Base-by-base conservation (phyloP, 2,329 filamentous ascomycete genomes). In the Trichoderma harzianum region DNA sequence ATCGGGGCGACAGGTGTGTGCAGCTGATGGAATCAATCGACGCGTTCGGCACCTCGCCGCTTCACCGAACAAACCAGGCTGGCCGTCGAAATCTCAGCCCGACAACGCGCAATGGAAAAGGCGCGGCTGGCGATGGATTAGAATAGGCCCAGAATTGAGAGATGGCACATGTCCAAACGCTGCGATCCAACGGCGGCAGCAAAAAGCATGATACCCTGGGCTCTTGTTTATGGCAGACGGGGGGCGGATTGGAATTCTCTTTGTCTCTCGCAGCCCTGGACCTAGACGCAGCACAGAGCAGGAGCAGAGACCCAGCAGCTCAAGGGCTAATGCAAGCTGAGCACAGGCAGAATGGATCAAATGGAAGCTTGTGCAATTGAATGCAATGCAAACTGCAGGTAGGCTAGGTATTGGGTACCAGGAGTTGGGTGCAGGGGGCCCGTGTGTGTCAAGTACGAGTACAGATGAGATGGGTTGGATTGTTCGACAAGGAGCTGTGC, bases 121-220 rank as follows among this genome's bases (percentile, higher is more conserved):
- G 66, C 14, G 36, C 34, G 16, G 51, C 18, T 51, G 57, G 39
- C 61, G 24, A 21, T 53, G 24, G 55, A 43, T 63, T 21, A 24
- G 51, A 39, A 43, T 21, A 58, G 18, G 55, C 14, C 36, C 39
- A n/a, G 63, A 57, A 26, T 47, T 69, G 61, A 65, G 55, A 58
- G 34, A 63, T 39, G 61, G 71, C 60, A 61, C 71, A 72, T 72
- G 66, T 65, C 64, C 61, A 47, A 61, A 43, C 57, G 60, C 18
- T 36, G 61, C 66, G 66, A 72, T 72, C 24, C 62, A 70, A 53
- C 61, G 66, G 61, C 47, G 51, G 51, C 43, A 58, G 28, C 58
- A 69, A 66, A 34, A 60, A 62, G 34, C 71, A 70, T 72, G 71
- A 65, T 55, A 72, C 60, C 66, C 66, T 51, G 36, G 66, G 53